Conservation (phyloP, 2,329 filamentous ascomycete species). For the Aspergillus sp. region DNA sequence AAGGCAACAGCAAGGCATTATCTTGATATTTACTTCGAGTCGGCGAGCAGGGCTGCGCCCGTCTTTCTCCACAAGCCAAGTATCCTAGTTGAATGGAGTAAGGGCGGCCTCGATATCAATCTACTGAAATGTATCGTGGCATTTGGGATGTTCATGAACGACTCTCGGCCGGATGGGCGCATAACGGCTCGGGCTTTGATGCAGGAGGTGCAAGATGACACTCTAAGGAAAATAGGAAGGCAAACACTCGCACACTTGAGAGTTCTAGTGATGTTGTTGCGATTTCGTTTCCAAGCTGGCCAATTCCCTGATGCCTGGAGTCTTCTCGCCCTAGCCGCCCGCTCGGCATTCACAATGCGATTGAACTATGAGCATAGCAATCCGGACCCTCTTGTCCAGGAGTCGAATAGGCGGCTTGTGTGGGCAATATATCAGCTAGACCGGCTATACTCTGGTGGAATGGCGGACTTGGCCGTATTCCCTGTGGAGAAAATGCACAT, state of each 20-base stretch:
- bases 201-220: background rate
- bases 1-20: background rate
- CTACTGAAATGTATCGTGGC: background rate
- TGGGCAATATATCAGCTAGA: background rate
- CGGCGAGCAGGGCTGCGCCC: background rate
- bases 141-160: background rate
- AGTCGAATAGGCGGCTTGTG: background rate
- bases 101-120: background rate
- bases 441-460: background rate
- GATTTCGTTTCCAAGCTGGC: background rate
- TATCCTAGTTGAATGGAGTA: background rate
- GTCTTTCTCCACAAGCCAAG: background rate
- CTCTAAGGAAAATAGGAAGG: background rate
- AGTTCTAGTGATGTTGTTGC: background rate
- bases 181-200: background rate
- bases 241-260: background rate
- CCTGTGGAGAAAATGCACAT: constrained; percentile 1
- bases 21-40: background rate
- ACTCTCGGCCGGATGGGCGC: background rate
- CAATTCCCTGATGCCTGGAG: background rate
- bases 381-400: background rate
- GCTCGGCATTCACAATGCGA: constrained; percentile 4
- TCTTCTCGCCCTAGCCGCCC: background rate
- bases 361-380: background rate
- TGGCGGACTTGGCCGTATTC: background rate